A percentile compares a stretch with the other conserved stretches of the same genome.
These are phyloP conservation scores for Ogataea zsoltii DNA, from an alignment of 805 yeast genomes.

Conservation along the genomic window DNA sequence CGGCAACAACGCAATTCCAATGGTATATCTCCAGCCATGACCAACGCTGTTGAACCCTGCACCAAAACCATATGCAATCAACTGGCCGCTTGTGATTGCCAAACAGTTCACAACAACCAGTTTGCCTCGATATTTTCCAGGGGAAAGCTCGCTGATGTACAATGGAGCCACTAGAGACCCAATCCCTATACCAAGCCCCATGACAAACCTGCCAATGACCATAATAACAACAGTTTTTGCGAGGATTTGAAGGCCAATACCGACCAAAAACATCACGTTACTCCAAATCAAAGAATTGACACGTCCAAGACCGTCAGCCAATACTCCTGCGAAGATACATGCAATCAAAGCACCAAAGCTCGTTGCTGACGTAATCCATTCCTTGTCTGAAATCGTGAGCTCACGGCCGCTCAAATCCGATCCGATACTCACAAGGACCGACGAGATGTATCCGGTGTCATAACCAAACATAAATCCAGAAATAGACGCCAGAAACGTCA, in stretches of 20 bases:
- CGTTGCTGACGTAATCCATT: conserved; percentile 54
- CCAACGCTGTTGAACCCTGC: conserved; percentile 44
- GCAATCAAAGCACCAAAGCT: conserved; percentile 57
- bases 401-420: conserved; percentile 42
- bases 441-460: conserved; percentile 60
- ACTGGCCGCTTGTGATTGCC: conserved; percentile 58
- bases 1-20: conserved; percentile 54
- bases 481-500: conserved; percentile 52
- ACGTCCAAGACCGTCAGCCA: conserved; percentile 52
- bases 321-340: conserved; percentile 47
- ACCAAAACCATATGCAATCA: conserved; percentile 53
- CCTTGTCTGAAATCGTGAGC: conserved; percentile 47
- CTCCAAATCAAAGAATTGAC: conserved; percentile 46
- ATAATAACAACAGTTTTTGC: conserved; percentile 47
- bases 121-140: conserved; percentile 52
- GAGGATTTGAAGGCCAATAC: conserved; percentile 49
- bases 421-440: conserved; percentile 54
- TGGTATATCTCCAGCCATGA: conserved; percentile 54
- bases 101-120: conserved; percentile 53
- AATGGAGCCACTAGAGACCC: conserved; percentile 57
- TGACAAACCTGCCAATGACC: conserved; percentile 52
- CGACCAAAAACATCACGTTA: conserved; percentile 48
- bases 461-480: conserved; percentile 64
- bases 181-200: conserved; percentile 57
- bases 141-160: conserved; percentile 55